Base-by-base conservation (phyloP, 176 grass and related monocot genomes). In the Carex pumila region DNA sequence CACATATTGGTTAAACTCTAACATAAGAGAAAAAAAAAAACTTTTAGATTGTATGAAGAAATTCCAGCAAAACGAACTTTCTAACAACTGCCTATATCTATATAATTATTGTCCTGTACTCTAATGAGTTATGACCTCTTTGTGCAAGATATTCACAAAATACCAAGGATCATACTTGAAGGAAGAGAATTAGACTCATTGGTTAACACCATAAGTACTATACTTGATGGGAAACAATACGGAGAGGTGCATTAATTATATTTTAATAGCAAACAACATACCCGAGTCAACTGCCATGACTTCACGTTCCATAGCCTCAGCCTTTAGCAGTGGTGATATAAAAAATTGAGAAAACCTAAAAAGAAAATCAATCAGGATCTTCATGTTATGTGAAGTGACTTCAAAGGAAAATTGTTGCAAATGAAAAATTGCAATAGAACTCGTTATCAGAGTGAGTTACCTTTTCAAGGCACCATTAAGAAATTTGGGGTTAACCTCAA, bases 281-380 rank as follows among this genome's bases (percentile, higher is more conserved):
- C 95, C 95, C 59, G 95, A 98, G 88, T 98, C 95, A 70, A 98
- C 91, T 65, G 92, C 95, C 85, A 93, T 86, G 67, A 98, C 89
- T 68, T 98, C 95, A 66, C 95, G 95, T 52, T 94, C 95, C 92
- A 98, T 94, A 83, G 95, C 95, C 80, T 98, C 95, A 47, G 89
- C 86, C 82, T 98, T 98, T 83, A 98, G 85, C 88, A 98, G 91
- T 31, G 95, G 95, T 58, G 95, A 98, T 86, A 98, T 86, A 89
- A 98, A 98, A 86, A 98, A 94, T 65, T 98, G 92, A 83, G 89
- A 94, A 90, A 98, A 98, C 85, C 95, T 98, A 90, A 90, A 61
- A 60, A 74, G 21, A 36, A 82, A 88, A 76, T 74, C 19, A 89
- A 84, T 79, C 47, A 91, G 54, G 73, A 85, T 84, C 66, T 61